Base-by-base conservation (phyloP, 805 yeast genomes). In the Candida boleticola region DNA sequence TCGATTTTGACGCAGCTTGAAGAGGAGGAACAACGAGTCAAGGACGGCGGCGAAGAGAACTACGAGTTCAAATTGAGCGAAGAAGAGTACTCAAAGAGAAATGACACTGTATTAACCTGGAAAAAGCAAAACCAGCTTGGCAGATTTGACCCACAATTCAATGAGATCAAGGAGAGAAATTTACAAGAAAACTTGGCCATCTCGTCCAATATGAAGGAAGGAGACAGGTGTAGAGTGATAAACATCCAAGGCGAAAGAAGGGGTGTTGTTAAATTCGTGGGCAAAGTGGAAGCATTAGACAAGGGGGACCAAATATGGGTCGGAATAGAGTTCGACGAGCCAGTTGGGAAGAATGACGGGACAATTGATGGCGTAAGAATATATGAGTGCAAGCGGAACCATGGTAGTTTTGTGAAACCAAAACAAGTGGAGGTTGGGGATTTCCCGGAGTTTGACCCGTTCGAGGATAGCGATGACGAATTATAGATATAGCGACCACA, bases 321-420 rank as follows among this genome's bases (percentile, higher is more conserved):
- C 23, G 98, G 97, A 0, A 76, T 92, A 3, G 86, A 83, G 51
- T 81, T 89, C 41, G 93, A 86, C 51, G 89, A 85, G 50, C 92
- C 97, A 0, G 75, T 77, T 5, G 98, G 98, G 4, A 88, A 85
- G 59, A 88, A 90, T 54, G 79, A 88, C 55, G 98, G 98, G 0
- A 63, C 79, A 17, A 66, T 89, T 30, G 77, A 80, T 27, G 89
- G 87, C 0, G 57, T 51, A 1, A 53, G 71, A 27, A 75, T 85
- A 48, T 90, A 92, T 56, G 54, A 65, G 3, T 79, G 89, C 25
- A 65, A 68, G 4, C 54, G 55, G 4, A 74, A 74, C 17, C 82
- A 86, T 53, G 97, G 97, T 4, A 80, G 89, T 4, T 88, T 92
- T 59, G 79, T 89, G 11, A 77, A 77, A 45, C 95, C 97, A 0